Evolutionary conservation across 176 grass and related monocot species (phyloP).

Genomic region (Lolium perenne): DNA sequence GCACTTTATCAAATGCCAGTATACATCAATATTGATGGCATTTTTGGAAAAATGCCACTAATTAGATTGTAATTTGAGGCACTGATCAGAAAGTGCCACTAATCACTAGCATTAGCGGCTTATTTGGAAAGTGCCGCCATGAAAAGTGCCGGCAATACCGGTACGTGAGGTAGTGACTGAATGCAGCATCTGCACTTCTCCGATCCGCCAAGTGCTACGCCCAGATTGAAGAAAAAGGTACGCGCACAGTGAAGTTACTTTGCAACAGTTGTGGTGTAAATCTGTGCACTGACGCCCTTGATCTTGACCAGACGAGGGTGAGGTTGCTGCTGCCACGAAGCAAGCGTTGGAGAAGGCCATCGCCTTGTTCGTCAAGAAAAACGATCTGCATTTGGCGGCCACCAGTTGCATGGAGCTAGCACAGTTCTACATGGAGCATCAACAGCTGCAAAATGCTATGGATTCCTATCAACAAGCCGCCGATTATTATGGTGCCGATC

Average conservation of each 20-base stretch:
- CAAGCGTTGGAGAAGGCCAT: neutral
- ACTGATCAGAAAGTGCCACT: no score
- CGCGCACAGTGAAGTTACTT: neutral
- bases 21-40: no score
- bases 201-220: constrained; percentile 2
- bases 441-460: neutral
- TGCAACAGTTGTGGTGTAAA: neutral
- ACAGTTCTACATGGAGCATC: neutral
- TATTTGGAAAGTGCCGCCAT: no score
- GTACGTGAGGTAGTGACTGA: neutral
- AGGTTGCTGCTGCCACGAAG: neutral
- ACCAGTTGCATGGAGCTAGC: neutral
- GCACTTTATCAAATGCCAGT: no score
- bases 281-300: neutral
- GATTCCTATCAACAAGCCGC: neutral
- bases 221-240: neutral
- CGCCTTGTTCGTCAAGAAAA: neutral
- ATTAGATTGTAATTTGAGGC: no score
- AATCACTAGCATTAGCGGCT: no score
- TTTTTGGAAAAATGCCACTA: no score
- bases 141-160: neutral
- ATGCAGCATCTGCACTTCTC: neutral
- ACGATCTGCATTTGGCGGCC: constrained; percentile 6
- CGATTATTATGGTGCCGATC: neutral
- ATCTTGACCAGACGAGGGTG: neutral